A percentile compares a stretch with the other conserved stretches of the same genome.
phyloP scores from a whole-genome alignment of 305 asterid genomes.

The Plantago rigida region DNA sequence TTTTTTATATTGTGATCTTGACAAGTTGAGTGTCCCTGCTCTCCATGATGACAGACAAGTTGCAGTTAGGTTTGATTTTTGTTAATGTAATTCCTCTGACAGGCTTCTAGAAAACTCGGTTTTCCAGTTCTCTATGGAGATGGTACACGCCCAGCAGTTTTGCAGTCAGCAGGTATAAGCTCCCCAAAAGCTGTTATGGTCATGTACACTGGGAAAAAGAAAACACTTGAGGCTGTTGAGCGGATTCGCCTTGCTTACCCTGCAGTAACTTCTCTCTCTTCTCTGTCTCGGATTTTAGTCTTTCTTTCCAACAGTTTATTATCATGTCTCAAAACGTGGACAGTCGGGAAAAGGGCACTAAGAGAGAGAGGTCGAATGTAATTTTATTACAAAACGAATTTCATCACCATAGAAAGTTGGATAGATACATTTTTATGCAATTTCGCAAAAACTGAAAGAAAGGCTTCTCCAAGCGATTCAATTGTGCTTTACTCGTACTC shows the following conservation, averaged over 20 bases:
- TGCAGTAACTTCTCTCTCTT: constrained; percentile 37
- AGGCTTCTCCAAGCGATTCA: not conserved
- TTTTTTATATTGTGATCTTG: not conserved
- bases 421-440: not conserved
- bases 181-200: constrained; percentile 95
- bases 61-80: constrained; percentile 20
- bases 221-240: constrained; percentile 74
- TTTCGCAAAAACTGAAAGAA: not conserved
- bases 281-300: constrained; percentile 17
- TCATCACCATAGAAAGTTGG: not conserved
- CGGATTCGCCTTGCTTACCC: constrained; percentile 86
- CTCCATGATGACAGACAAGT: constrained; percentile 6
- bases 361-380: too few relatives aligned
- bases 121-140: constrained; percentile 92
- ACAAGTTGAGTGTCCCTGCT: constrained; percentile 8
- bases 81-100: constrained; percentile 25
- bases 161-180: constrained; percentile 85
- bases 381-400: too few relatives aligned
- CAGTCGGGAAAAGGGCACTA: not conserved
- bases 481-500: not conserved
- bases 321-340: not conserved
- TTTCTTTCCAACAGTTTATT: not conserved
- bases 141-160: constrained; percentile 89
- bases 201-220: constrained; percentile 69
- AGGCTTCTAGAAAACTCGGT: constrained; percentile 80